Base-by-base conservation (phyloP, 1,284 basidiomycete species). In the Cryptococcus hybrid region DNA sequence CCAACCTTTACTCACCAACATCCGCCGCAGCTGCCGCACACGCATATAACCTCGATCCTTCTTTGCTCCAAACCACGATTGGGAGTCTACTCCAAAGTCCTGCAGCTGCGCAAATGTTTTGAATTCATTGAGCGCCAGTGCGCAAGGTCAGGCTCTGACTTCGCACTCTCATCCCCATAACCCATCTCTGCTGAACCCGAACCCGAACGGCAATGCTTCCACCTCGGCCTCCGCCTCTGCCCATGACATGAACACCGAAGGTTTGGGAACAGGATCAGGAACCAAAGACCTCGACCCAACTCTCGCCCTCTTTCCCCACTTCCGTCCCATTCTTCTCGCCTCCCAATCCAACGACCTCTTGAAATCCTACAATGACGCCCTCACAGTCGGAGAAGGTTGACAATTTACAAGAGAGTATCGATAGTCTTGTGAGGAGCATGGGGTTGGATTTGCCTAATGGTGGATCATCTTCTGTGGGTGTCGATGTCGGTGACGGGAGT, bases 311-410 rank as follows among this genome's bases (percentile, higher is more conserved):
- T 73, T 52, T 68, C 68, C 0, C 74, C 74, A 4, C 54, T 76
- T 12, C 60, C 65, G 57, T 42, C 40, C 40, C 40, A 42, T 11
- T n/a, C 40, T 3, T 58, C 56, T 71, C 39, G 56, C 63, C 62
- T 54, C 3, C 73, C 77, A 69, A 44, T 59, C 62, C n/a, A 62
- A 68, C 44, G 59, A 66, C 47, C 69, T 87, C 12, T 80, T 86
- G 47, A 83, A 83, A 61, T 79, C 83, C 2, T 88, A 88, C 79
- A 82, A 82, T 47, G 82, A 82, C 51, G 81, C 88, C 0, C 70
- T 83, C 34, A 86, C 86, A 57, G 87, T 92, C 49, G 84, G 86
- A 54, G 81, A 81, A 47, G 88, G 87, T 92, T 34, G 85, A 88
- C 60, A 82, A 84, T 46, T 78, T 92, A 54, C 85, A 89, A 65